phyloP scores from a whole-genome alignment of 106 monocot genomes.

The Platanthera guangdongensis region DNA sequence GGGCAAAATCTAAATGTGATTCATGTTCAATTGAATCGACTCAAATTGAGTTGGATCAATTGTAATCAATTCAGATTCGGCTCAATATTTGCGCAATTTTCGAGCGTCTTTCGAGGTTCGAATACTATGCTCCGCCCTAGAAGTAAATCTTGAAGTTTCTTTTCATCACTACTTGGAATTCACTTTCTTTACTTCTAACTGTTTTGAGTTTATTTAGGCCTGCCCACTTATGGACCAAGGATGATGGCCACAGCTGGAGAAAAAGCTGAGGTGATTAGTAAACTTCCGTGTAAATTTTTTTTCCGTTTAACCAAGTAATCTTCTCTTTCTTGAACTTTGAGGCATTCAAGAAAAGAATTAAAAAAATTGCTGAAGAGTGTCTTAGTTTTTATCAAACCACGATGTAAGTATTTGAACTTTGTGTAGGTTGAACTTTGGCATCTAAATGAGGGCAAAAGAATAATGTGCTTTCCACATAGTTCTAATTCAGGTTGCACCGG shows the following conservation, averaged over 20 bases:
- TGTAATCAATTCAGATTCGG: too few species aligned
- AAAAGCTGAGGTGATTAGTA: conserved; percentile 49
- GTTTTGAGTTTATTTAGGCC: conserved; percentile 14
- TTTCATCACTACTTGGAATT: too few species aligned
- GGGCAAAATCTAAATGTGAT: too few species aligned
- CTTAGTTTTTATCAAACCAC: neutral
- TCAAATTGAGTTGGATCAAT: too few species aligned
- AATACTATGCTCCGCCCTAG: too few species aligned
- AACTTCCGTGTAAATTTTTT: neutral
- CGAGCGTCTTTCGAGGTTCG: too few species aligned
- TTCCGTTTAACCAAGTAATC: neutral
- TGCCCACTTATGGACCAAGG: conserved; percentile 5
- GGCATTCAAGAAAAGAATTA: neutral
- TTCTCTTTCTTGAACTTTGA: neutral
- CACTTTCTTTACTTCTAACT: neutral
- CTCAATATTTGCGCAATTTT: too few species aligned
- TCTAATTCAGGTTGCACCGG: conserved; percentile 11
- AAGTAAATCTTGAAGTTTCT: too few species aligned
- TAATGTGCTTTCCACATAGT: conserved; percentile 45
- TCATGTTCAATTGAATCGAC: too few species aligned
- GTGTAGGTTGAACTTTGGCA: conserved; percentile 88
- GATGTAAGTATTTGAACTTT: neutral
- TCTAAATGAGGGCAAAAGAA: conserved; percentile 35
- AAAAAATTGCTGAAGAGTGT: neutral
- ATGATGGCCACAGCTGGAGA: conserved; percentile 79